These are phyloP conservation scores for Colletotrichum destructivum DNA, from an alignment of 2,329 filamentous ascomycete genomes.

Conservation along the genomic window DNA sequence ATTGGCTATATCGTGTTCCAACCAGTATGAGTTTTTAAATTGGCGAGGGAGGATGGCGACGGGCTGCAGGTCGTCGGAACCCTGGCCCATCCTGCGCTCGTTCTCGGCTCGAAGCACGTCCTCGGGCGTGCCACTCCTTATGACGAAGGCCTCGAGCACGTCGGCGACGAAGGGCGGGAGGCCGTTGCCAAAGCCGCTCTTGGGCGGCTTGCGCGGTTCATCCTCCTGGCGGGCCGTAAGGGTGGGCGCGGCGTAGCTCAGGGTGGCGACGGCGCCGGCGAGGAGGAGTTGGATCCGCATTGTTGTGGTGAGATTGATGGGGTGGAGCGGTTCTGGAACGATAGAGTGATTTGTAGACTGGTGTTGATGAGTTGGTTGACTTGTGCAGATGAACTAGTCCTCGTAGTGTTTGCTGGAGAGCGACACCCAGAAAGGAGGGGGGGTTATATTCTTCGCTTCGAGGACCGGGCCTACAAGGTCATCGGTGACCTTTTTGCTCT, in stretches of 20 bases:
- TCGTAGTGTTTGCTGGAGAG: neutral
- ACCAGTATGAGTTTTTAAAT: too few relatives aligned
- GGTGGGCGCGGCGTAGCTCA: neutral
- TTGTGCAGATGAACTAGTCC: neutral
- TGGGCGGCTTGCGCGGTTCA: neutral
- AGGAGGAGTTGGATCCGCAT: neutral
- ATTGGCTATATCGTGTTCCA: too few relatives aligned
- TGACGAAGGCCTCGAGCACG: neutral
- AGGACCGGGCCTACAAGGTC: neutral
- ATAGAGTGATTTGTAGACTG: too few relatives aligned
- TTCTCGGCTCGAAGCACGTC: neutral
- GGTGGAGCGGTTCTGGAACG: neutral
- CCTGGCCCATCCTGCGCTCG: neutral
- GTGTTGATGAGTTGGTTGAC: neutral
- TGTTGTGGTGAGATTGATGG: neutral
- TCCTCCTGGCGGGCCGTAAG: neutral
- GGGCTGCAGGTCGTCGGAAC: neutral
- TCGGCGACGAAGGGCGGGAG: neutral
- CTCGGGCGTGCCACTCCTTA: neutral
- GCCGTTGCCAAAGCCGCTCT: neutral
- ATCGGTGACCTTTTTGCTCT: neutral
- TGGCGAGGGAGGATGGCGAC: neutral
- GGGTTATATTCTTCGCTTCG: neutral
- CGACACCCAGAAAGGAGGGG: neutral
- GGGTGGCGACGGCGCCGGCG: neutral